phyloP scores from a whole-genome alignment of 305 asterid genomes.

The Solanum hybrid region DNA sequence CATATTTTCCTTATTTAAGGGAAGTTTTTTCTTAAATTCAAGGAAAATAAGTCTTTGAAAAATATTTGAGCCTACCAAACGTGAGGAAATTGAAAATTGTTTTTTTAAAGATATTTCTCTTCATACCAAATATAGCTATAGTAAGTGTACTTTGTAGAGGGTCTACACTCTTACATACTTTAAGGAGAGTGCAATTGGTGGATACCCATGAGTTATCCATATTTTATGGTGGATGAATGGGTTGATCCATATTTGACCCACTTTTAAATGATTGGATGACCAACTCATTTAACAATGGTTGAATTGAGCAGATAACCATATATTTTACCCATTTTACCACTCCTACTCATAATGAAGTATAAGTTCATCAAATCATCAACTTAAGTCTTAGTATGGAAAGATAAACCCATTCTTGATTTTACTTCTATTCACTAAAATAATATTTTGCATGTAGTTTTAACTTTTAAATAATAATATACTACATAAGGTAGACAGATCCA shows the following conservation, averaged over 20 bases:
- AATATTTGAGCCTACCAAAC: background rate
- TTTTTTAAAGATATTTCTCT: background rate
- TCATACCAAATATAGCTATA: background rate
- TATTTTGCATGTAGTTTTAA: background rate
- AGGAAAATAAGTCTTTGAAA: background rate
- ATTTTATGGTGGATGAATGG: background rate
- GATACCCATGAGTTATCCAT: background rate
- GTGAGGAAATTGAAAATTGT: background rate
- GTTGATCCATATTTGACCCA: background rate
- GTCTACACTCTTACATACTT: background rate
- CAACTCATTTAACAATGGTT: background rate
- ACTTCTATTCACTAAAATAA: background rate
- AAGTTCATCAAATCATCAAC: background rate
- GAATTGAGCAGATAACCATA: background rate
- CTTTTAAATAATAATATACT: background rate
- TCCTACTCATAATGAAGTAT: background rate
- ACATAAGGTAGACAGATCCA: background rate
- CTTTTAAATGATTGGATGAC: background rate
- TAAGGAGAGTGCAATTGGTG: background rate
- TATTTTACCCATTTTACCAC: background rate
- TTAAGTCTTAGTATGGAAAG: background rate
- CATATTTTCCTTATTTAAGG: background rate
- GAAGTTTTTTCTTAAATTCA: background rate
- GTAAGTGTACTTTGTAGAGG: background rate
- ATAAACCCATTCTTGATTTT: background rate